Evolutionary conservation across 495 filamentous ascomycete genomes (phyloP), one percentile per base, ranked within the genome.

Genomic region (Letharia columbiana): DNA sequence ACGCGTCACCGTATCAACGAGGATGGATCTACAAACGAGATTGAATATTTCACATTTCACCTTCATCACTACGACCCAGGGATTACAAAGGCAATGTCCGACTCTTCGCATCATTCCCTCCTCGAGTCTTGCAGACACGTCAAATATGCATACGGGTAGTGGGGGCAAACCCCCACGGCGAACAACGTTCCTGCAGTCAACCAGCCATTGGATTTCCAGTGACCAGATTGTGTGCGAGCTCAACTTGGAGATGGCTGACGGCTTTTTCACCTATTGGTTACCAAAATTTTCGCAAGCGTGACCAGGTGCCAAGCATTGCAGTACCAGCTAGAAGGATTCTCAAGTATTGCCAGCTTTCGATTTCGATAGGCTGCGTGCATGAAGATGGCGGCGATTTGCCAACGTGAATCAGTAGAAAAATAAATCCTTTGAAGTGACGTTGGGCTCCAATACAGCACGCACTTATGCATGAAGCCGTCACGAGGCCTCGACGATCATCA

Each of bases 201-300:
- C 50, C 52, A 35, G 13, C 52, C 52, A 56, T 56, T 33, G 31
- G 28, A 56, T 56, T 31, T 57, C 33, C 54, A 57, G 17, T 20
- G 17, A 57, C 13, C 54, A 20, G 54, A 57, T 57, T 57, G 54
- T 57, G 54, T 57, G 54, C 12, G 50, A 54, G 50, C 50, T 54
- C 35, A 39, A 58, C 31, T 31, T 20, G 40, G 54, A 20, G 39
- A 56, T 65, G 63, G 39, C 35, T 44, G 44, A 35, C 44, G 62
- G 54, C 54, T 57, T 57, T 57, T 57, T 57, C 3, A 57, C 54
- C 54, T 37, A 57, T 59, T 58, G 63, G 63, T 45, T 65, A 65
- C 63, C 40, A 33, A 65, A 6, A 20, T 1, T n/a, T 20, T 56
- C 44, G 52, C 41, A 57, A 37, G 54, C 54, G 54, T 57, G 50